Evolutionary conservation across 106 monocot genomes (phyloP).

Genomic region (Phalaenopsis equestris): DNA sequence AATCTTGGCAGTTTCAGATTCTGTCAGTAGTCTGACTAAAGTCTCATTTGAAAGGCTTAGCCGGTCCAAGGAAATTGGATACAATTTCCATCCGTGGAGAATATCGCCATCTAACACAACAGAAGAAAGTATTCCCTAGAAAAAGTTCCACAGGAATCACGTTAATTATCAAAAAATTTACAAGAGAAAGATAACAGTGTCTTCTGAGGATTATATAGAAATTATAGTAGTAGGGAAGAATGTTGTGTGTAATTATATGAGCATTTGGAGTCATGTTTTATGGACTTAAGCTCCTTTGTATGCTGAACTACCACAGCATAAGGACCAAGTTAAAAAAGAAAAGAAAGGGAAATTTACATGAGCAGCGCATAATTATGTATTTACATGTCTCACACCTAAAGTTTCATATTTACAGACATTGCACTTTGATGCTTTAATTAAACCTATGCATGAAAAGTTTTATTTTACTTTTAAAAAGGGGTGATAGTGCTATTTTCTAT

Average conservation of each 20-base stretch:
- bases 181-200: background rate
- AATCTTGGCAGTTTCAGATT: conserved; percentile 18
- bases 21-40: conserved; percentile 36
- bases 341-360: too few relatives aligned
- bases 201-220: background rate
- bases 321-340: background rate
- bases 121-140: conserved; percentile 85
- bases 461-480: too few relatives aligned
- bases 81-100: conserved; percentile 60
- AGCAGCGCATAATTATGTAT: too few relatives aligned
- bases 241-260: background rate
- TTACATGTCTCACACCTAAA: too few relatives aligned
- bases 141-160: background rate
- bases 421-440: too few relatives aligned
- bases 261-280: background rate
- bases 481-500: too few relatives aligned
- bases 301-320: background rate
- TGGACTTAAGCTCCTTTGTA: too few relatives aligned
- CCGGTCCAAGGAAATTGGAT: conserved; percentile 55
- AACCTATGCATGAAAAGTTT: too few relatives aligned
- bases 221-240: background rate
- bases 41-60: conserved; percentile 32
- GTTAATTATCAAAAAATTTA: background rate
- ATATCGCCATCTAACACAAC: conserved; percentile 47
- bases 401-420: too few relatives aligned